These are phyloP conservation scores for Pseudogymnoascus sp. DNA, from an alignment of 2,329 filamentous ascomycete genomes.

Conservation along the genomic window DNA sequence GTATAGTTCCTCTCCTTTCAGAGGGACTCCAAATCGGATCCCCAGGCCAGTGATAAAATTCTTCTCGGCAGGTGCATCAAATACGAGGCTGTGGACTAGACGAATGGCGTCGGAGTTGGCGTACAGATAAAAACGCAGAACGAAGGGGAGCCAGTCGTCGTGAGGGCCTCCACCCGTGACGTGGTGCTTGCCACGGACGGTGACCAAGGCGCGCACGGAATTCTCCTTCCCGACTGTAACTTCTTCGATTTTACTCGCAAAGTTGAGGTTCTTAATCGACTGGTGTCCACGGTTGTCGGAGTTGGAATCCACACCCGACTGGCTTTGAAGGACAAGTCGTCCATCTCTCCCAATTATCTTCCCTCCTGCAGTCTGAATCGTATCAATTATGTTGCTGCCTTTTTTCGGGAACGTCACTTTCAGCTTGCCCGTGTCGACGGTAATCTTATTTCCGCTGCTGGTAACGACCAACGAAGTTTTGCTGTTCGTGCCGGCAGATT, in stretches of 20 bases:
- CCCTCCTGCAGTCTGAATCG: slow-evolving; percentile 15
- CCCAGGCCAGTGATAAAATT: slow-evolving; percentile 48
- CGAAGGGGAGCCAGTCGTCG: slow-evolving; percentile 36
- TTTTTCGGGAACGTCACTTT: slow-evolving; percentile 15
- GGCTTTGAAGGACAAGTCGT: slow-evolving; percentile 44
- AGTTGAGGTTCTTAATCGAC: slow-evolving; percentile 34
- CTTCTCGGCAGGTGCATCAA: slow-evolving; percentile 37
- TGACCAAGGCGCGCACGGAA: slow-evolving; percentile 39
- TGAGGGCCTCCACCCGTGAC: slow-evolving; percentile 27
- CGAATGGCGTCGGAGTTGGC: slow-evolving; percentile 45
- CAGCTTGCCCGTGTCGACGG: slow-evolving; percentile 16
- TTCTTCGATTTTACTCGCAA: slow-evolving; percentile 43
- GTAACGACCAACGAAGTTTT: background rate
- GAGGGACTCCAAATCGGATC: slow-evolving; percentile 45
- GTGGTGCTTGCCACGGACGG: slow-evolving; percentile 17
- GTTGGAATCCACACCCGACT: slow-evolving; percentile 37
- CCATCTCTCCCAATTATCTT: slow-evolving; percentile 27
- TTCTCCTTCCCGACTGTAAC: slow-evolving; percentile 38
- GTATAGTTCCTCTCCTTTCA: slow-evolving; percentile 43
- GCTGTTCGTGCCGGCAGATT: background rate
- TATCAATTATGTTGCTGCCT: slow-evolving; percentile 13
- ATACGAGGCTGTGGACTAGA: slow-evolving; percentile 47
- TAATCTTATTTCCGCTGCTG: slow-evolving; percentile 8
- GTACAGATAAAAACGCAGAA: slow-evolving; percentile 50
- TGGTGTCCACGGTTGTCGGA: slow-evolving; percentile 28